phyloP scores from a whole-genome alignment of 1,284 basidiomycete species.

The Ceraceosorus bombacis region DNA sequence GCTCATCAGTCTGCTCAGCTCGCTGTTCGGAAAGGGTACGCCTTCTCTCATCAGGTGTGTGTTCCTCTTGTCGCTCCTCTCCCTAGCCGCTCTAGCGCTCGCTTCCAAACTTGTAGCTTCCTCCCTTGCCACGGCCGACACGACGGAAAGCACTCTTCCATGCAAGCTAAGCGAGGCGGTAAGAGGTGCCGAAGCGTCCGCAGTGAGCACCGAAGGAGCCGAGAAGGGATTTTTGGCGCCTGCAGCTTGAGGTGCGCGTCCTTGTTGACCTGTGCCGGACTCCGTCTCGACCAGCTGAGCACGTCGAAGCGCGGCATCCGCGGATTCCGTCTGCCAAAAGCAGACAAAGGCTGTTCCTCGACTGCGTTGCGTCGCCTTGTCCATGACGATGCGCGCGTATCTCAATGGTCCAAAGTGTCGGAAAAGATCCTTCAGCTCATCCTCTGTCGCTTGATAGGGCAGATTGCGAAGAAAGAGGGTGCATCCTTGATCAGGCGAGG shows the following conservation, averaged over 20 bases:
- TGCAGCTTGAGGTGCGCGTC: conserved; percentile 9
- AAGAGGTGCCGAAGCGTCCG: conserved; percentile 83
- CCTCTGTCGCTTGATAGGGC: conserved; percentile 65
- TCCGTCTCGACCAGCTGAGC: conserved; percentile 51
- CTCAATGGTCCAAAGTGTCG: conserved; percentile 76
- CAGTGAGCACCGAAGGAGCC: conserved; percentile 55
- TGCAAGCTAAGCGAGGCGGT: conserved; percentile 79
- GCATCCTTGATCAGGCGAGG: conserved; percentile 56
- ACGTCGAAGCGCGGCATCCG: conserved; percentile 74
- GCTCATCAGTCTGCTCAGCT: conserved; percentile 21
- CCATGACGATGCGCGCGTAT: conserved; percentile 86
- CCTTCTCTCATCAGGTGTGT: conserved; percentile 90
- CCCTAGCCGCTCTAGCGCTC: conserved; percentile 65
- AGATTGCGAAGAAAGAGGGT: conserved; percentile 93
- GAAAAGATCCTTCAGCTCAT: conserved; percentile 43
- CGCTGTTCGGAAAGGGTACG: conserved; percentile 40
- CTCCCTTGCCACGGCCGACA: conserved; percentile 81
- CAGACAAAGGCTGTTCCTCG: conserved; percentile 94
- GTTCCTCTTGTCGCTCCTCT: conserved; percentile 91
- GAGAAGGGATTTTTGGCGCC: conserved; percentile 38
- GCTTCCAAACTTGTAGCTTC: conserved; percentile 79
- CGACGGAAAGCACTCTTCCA: conserved; percentile 83
- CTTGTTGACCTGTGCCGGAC: conserved; percentile 18
- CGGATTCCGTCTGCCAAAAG: conserved; percentile 90
- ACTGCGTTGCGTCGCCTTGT: conserved; percentile 60